Evolutionary conservation across 352 stramenopile species (phyloP), one percentile per base, ranked within the genome.

Genomic region (Lagenidium sp.): DNA sequence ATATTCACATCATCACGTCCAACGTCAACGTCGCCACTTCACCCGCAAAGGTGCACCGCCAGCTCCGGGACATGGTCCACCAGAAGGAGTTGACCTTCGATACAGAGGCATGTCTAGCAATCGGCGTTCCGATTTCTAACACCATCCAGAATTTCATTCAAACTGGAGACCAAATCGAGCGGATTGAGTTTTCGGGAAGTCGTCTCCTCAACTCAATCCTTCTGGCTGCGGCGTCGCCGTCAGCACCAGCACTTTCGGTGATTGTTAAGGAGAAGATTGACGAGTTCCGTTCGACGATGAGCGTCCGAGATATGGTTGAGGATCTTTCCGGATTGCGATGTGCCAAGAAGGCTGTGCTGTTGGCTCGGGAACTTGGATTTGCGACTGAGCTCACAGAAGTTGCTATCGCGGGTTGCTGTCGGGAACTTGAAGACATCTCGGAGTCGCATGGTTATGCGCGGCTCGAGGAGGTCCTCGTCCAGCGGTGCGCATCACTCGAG

Each of bases 301-400:
- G 49, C 20, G 65, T 85, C 38, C 60, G 62, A 18, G 74, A 90
- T 24, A 74, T 97, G 15, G 75, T 96, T n/a, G 90, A 98, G 38
- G 89, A 98, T 75, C 60, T 97, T 36, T 91, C 66, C 49, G 91
- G 93, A 32, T 61, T 90, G 25, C 90, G 89, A 43, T 85, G 74
- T 24, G 85, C 87, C 35, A 85, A 94, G 53, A 95, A 90, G 49
- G 69, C 95, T 1, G 84, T 98, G 49, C 71, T 97, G 40, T 68
- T 98, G 32, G 92, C 85, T n/a, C 80, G 85, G 12, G 93, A 98
- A 48, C 69, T 98, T 24, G 90, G 90, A 5, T 81, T 98, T 41
- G 51, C 83, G 18, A 55, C 80, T 1, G 63, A 94, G 12, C 68
- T 94, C 31, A 46, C 74, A 36, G 74, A 95, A 41, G 72, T 86